Evolutionary conservation across 495 filamentous ascomycete genomes (phyloP), one percentile per base, ranked within the genome.

Genomic region (Tuber melanosporum): DNA sequence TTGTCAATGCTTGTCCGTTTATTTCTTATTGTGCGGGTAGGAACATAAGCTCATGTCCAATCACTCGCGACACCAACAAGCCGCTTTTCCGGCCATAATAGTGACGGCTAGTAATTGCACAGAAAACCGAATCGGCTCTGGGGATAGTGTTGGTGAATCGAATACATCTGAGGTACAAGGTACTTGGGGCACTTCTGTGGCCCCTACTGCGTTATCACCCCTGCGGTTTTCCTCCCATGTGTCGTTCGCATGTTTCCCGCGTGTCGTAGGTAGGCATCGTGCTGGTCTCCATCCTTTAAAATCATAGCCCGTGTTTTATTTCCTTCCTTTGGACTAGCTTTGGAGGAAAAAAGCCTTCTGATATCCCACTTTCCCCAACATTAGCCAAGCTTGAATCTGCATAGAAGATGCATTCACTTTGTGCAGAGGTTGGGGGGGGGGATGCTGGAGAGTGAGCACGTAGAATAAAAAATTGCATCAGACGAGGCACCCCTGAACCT

Each of bases 1-100:
- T 32, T 15, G 12, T 14, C 57, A 36, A 66, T 66, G 26, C 57
- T 26, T 66, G 26, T 36, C 26, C 14, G 36, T 66, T 66, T 26
- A 66, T 66, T 66, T 66, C 26, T 9, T 66, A 36, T 66, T 36
- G 57, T n/a, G 32, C 26, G 12, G 57, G 57, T 26, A 36, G 57
- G 26, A 32, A 19, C 14, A 7, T 36, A 36, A 36, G 57, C 57
- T 66, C 57, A 66, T 66, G 14, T 14, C 57, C 26, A 36, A 66
- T 66, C 57, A 66, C 57, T 66, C 57, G 57, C 57, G 26, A 17
- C 57, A 66, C 57, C 57, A 66, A 66, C 57, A 66, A 66, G 57
- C 57, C 57, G n/a, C 32, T 66, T 66, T 66, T 26, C 57, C 26
- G 57, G 14, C 15, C 36, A 66, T 62, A 32, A 66, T 36, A 36